These are phyloP conservation scores for Erythrobasidium yunnanense DNA, from an alignment of 768 basidiomycete genomes.

Conservation along the genomic window DNA sequence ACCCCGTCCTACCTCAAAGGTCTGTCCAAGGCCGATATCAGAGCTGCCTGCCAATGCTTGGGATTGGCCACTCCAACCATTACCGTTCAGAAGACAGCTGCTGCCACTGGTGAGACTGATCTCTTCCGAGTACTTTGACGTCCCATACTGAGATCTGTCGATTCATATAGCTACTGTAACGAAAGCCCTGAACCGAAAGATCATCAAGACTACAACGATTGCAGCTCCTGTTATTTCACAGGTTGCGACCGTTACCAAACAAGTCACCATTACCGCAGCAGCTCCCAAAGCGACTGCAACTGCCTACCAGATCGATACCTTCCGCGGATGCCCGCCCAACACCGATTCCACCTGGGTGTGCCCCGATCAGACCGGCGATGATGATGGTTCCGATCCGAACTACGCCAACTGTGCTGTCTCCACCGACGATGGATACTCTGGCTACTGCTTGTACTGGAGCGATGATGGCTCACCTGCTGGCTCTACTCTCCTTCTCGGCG, in stretches of 20 bases:
- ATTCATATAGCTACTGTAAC: not conserved
- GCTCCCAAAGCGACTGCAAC: not conserved
- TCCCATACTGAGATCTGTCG: not conserved
- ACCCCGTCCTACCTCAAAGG: not conserved
- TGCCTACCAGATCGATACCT: not conserved
- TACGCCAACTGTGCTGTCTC: not conserved
- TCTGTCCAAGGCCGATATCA: not conserved
- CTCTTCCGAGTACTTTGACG: not conserved
- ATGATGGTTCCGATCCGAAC: not conserved
- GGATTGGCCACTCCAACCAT: not conserved
- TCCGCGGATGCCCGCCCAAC: not conserved
- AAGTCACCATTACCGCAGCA: not conserved
- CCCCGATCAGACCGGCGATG: constrained; percentile 3
- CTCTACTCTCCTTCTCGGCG: not conserved
- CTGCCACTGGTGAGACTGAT: not conserved
- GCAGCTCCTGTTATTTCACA: not conserved
- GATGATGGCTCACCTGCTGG: constrained; percentile 2
- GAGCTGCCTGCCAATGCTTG: not conserved
- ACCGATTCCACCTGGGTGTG: not conserved
- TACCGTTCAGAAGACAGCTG: not conserved
- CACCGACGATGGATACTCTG: not conserved
- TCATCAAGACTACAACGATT: not conserved
- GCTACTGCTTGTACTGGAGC: not conserved
- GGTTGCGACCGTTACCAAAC: not conserved
- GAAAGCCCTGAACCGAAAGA: not conserved